Base-by-base conservation (phyloP, 495 filamentous ascomycete genomes). In the Lepraria neglecta region DNA sequence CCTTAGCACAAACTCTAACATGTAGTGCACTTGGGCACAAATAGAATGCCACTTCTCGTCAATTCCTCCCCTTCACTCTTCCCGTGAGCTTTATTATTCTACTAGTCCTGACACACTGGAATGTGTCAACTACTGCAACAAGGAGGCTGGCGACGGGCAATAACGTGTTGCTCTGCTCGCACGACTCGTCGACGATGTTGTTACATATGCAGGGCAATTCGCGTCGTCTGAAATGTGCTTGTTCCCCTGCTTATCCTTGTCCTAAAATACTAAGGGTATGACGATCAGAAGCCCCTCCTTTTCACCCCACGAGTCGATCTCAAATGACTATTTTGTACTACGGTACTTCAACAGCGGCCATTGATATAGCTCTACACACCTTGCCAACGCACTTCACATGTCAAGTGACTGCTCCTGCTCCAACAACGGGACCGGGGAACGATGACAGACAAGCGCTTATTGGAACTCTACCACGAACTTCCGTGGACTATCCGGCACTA, bases 401-500 rank as follows among this genome's bases (percentile, higher is more conserved):
- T 61, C 59, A 61, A 61, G 7, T 61, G 59, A 61, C 51, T 56
- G 28, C 40, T 21, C 27, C 24, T 28, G 43, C 27, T 19, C 44
- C 15, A 19, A 43, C 51, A 53, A 38, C 19, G 24, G 31, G 45
- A 19, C 38, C 6, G 35, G 17, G 21, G 38, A 53, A 40, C 35
- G 48, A 53, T 14, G 40, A 60, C 14, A 44, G 24, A 44, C 24
- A 50, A 61, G 59, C 59, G 59, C 59, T 61, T 61, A 48, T 33
- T 19, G 38, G 30, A 43, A 56, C 38, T 48, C 45, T n/a, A 15
- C 19, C 19, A 59, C 5, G 28, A 52, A 0, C 7, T 46, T 59
- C 59, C 51, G 59, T 45, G 30, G 33, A 27, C 50, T 27, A 56
- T 33, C 59, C 59, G 59, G 51, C 51, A 61, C 59, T 61, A 61